phyloP scores from a whole-genome alignment of 164 flowering plant species.

The Magnolia changhungtana region DNA sequence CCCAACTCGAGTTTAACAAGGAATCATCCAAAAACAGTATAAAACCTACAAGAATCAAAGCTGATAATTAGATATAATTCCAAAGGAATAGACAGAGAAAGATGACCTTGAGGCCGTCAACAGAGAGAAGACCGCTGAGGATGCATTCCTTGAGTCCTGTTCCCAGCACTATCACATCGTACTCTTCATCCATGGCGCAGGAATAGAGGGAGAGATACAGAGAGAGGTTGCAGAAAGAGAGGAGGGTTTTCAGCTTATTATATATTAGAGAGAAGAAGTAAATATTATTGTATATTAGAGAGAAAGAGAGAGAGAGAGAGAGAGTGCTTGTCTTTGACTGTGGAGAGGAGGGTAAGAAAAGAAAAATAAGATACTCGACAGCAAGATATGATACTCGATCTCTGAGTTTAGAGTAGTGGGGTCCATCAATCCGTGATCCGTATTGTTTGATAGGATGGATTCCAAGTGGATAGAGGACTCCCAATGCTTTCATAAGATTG shows the following conservation, averaged over 20 bases:
- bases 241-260: not conserved
- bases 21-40: not conserved
- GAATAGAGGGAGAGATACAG: not conserved
- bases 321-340: too few relatives aligned
- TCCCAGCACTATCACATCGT: slow-evolving; percentile 35
- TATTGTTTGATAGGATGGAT: too few relatives aligned
- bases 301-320: too few relatives aligned
- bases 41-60: not conserved
- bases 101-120: slow-evolving; percentile 31
- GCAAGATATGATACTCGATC: too few relatives aligned
- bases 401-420: too few relatives aligned
- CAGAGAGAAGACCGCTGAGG: slow-evolving; percentile 39
- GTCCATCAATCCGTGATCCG: too few relatives aligned
- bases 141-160: slow-evolving; percentile 39
- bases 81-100: not conserved
- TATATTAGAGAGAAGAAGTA: too few relatives aligned
- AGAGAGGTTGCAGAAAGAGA: not conserved
- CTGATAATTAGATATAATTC: not conserved
- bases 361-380: too few relatives aligned
- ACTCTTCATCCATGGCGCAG: slow-evolving; percentile 35
- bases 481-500: too few relatives aligned
- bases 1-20: not conserved
- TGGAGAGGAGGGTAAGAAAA: too few relatives aligned
- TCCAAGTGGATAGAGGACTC: too few relatives aligned
- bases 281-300: too few relatives aligned